Conservation (phyloP, 1,139 yeast genomes). For the Magnusiomyces paraingens region DNA sequence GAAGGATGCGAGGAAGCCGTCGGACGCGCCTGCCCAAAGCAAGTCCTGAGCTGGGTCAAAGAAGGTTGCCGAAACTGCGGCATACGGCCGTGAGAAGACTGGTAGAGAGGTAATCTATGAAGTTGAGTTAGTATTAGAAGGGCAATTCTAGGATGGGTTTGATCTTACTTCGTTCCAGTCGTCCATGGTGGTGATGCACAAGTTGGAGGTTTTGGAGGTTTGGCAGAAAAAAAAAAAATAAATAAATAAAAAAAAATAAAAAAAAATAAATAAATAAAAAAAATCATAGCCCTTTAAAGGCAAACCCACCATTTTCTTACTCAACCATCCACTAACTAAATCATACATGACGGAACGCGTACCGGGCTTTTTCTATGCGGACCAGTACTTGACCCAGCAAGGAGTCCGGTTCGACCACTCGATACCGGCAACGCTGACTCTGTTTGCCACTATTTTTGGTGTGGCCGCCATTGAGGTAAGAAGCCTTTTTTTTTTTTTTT, state of each 20-base stretch:
- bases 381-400: constrained; percentile 1
- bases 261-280: background rate
- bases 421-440: background rate
- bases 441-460: background rate
- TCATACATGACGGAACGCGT: background rate
- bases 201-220: constrained; percentile 3
- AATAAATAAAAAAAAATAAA: constrained; percentile 1
- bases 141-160: background rate
- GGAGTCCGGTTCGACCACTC: background rate
- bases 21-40: constrained; percentile 79
- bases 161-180: constrained; percentile 41
- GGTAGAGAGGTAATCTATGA: constrained; percentile 25
- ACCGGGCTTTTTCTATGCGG: background rate
- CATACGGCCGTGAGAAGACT: constrained; percentile 18
- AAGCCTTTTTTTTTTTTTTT: background rate
- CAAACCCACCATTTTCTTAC: too few relatives aligned
- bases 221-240: constrained; percentile 7
- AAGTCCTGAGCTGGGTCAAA: constrained; percentile 33
- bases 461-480: constrained; percentile 2
- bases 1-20: constrained; percentile 45
- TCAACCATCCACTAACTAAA: too few relatives aligned
- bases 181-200: constrained; percentile 34
- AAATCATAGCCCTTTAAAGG: too few relatives aligned
- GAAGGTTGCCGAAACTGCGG: constrained; percentile 21
- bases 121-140: constrained; percentile 23